Conservation (phyloP, 2,329 filamentous ascomycete species). For the Trichoderma breve region DNA sequence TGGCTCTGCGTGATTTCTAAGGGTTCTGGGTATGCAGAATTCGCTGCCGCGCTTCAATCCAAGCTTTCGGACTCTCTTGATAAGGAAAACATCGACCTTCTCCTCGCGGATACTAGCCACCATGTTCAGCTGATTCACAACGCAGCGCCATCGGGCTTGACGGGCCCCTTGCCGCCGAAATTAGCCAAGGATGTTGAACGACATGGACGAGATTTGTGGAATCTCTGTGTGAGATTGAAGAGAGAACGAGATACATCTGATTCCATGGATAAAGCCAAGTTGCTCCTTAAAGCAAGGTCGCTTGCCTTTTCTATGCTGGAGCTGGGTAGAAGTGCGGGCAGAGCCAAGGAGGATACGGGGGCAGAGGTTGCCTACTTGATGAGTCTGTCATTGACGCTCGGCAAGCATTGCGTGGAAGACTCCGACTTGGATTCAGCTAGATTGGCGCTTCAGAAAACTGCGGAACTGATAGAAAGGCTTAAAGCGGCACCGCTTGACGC, state of each 20-base stretch:
- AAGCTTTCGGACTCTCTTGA: constrained; percentile 25
- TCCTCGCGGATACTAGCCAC: constrained; percentile 33
- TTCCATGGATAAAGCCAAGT: constrained; percentile 26
- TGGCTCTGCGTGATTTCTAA: neutral
- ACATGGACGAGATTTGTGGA: constrained; percentile 63
- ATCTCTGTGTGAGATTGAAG: constrained; percentile 56
- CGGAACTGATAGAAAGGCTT: constrained; percentile 46
- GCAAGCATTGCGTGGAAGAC: constrained; percentile 49
- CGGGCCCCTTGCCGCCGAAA: neutral
- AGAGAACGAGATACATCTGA: constrained; percentile 25
- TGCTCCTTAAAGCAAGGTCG: constrained; percentile 43
- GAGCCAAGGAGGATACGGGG: constrained; percentile 26
- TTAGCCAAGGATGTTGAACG: constrained; percentile 48
- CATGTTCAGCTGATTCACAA: constrained; percentile 28
- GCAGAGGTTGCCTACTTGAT: constrained; percentile 56
- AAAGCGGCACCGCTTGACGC: constrained; percentile 10
- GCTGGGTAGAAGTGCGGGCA: constrained; percentile 43
- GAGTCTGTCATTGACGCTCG: constrained; percentile 66
- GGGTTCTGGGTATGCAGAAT: constrained; percentile 26
- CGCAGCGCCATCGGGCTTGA: constrained; percentile 12
- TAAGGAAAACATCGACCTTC: constrained; percentile 43
- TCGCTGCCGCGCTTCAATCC: constrained; percentile 29
- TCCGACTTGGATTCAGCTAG: constrained; percentile 57
- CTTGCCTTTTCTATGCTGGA: constrained; percentile 69
- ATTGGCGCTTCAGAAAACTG: constrained; percentile 62